Evolutionary conservation across 2,329 filamentous ascomycete species (phyloP), one percentile per base, ranked within the genome.

Genomic region (Botryotinia convoluta): DNA sequence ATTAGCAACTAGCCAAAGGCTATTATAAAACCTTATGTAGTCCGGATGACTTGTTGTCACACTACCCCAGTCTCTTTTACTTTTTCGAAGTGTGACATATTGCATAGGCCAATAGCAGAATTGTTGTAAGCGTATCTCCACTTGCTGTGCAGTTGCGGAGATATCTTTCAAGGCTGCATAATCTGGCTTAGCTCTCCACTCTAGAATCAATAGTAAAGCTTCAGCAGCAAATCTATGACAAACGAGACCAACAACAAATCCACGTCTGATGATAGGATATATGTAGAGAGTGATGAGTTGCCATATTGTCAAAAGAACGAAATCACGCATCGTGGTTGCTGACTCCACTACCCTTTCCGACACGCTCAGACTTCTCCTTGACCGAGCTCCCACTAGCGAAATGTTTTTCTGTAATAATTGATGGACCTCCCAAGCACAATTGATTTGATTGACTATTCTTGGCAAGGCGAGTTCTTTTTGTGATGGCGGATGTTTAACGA

Each of bases 81-180:
- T 88, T 80, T 93, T 91, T n/a, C 95, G 91, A 64, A 99, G 83
- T 26, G 94, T 98, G 61, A 95, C 87, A 81, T 98, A 98, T 82
- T 99, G 95, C 83, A 97, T 94, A 3, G 96, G 97, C 95, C 95
- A 98, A 82, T 99, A 99, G 83, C 95, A 98, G 81, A 98, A 98
- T 81, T 99, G 96, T 81, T 98, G 94, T 35, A 99, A 87, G 8
- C 96, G 92, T 76, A 99, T 98, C 83, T 99, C 96, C 51, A 99
- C 91, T 82, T 99, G 96, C 81, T 99, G 96, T 37, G 96, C 96
- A 0, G 95, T 98, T 22, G 96, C 96, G 45, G 95, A 98, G 62
- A 98, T 90, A 81, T 99, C 96, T 81, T 98, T 98, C 72, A 99
- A 84, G 0, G 96, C 96, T 59, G 94, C 91, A 68, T 91, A 91